Evolutionary conservation across 768 basidiomycete genomes (phyloP), one percentile per base, ranked within the genome.

Genomic region (Filobasidium wieringae): DNA sequence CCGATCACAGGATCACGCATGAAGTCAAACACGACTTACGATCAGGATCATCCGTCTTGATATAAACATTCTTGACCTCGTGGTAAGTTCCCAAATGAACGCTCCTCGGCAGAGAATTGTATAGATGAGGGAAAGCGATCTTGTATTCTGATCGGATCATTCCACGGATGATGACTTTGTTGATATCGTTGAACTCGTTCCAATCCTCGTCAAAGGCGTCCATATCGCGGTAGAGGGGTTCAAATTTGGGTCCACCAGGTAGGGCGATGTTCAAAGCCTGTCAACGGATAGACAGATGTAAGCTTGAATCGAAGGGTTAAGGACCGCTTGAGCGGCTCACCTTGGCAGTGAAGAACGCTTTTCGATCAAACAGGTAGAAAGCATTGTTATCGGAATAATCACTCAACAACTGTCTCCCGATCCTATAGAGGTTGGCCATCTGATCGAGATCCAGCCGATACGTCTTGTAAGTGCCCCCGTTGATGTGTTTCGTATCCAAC

Each of bases 141-240:
- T 93, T 96, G 81, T 99, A 96, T 76, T 99, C 95, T 1, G 93
- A 96, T 45, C 95, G 82, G 63, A 97, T 93, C 73, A 95, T 89
- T 70, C 97, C 91, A 22, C 95, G 91, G 65, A 99, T 97, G 74
- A 99, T 93, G 68, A 99, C 87, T 75, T 99, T 99, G 77, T 95
- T 92, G 75, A 97, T 95, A 70, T 99, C 95, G 72, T 99, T 99
- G 69, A 99, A 99, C 73, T 95, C 91, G 73, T 95, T 95, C 91
- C 91, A 95, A 70, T 99, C 95, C 71, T 97, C 95, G 69, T 99
- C 95, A 65, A 89, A 96, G 12, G 85, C 79, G 68, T 97, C 95
- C 85, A 92, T 90, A 68, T 99, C 95, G 50, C 93, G 82, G 74
- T 90, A 78, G 27, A 99, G 78, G 15, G 93, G 95, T 78, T 99